Evolutionary conservation across 305 asterid genomes (phyloP), one percentile per base, ranked within the genome.

Genomic region (Solanum hybrid): DNA sequence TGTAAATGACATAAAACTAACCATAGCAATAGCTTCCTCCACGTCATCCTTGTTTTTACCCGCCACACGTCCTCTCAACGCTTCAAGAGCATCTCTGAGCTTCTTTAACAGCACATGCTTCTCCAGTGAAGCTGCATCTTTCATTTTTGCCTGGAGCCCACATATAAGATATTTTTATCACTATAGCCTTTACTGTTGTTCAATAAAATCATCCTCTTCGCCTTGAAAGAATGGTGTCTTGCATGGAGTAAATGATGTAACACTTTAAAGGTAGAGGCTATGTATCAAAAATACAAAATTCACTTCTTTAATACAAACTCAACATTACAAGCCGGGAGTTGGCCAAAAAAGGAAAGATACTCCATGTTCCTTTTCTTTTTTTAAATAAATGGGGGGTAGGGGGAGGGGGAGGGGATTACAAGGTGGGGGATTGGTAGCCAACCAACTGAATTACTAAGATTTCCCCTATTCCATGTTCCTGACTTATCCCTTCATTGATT

Each of bases 1-100:
- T 51, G 16, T 56, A 56, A 51, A 71, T 7, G 69, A 10, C 66
- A 77, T 7, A 56, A 79, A 86, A 89, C 96, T 79, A 87, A 95
- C 99, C 98, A 97, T 97, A 69, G 95, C 91, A 92, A 97, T 95
- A 90, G 99, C 99, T 91, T 95, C 99, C 92, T 94, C 96, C 73
- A 97, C 99, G 7, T 96, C 99, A 91, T 97, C 99, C 92, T 94
- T 94, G 96, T 95, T 97, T 93, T 88, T 94, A 26, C 98, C 98
- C 66, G 98, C 97, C 85, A 95, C 97, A n/a, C 98, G 98, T 73
- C 99, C 99, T 93, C 93, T 95, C 88, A 97, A 88, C 76, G 97
- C 93, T 92, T 97, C 98, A 72, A 97, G 99, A 22, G 99, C 97
- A 88, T 96, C 99, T 92, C 98, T 95, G 79, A 97, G 99, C 93